Conservation (phyloP, 1,284 basidiomycete species). For the Microbotryomycetes sp. region DNA sequence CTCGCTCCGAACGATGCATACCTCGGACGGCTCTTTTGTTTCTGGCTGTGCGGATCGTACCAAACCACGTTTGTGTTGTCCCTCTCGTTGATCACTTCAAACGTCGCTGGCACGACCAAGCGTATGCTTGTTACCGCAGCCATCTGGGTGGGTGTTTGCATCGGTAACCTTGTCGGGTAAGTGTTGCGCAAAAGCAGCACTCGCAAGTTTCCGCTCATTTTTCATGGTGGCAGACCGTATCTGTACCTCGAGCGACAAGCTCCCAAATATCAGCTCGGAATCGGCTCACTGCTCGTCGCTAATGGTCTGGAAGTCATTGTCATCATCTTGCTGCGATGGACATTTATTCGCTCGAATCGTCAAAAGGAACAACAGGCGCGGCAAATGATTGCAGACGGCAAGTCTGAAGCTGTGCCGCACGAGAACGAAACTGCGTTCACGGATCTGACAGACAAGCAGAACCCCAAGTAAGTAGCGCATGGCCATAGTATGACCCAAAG, state of each 20-base stretch:
- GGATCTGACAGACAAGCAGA: conserved; percentile 43
- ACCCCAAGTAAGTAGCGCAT: conserved; percentile 34
- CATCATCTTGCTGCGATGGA: conserved; percentile 43
- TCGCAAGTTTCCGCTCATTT: not conserved
- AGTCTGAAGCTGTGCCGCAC: not conserved
- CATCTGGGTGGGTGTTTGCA: conserved; percentile 41
- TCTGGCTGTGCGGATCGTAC: conserved; percentile 48
- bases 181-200: conserved; percentile 38
- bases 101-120: conserved; percentile 48
- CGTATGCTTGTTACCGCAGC: conserved; percentile 43
- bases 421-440: conserved; percentile 37
- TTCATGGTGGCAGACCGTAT: not conserved
- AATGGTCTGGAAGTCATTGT: conserved; percentile 38
- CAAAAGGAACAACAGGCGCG: conserved; percentile 36
- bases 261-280: conserved; percentile 44
- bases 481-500: not conserved
- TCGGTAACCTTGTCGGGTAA: conserved; percentile 45
- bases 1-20: conserved; percentile 41
- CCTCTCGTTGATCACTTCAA: conserved; percentile 47
- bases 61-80: conserved; percentile 47
- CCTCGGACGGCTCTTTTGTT: conserved; percentile 50
- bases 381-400: not conserved
- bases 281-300: conserved; percentile 44
- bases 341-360: conserved; percentile 43
- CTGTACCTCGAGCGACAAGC: conserved; percentile 35